Percentiles rank a stretch among this genome's conserved stretches.
phyloP scores from a whole-genome alignment of 352 stramenopile genomes.

The Phytophthora lateralis region DNA sequence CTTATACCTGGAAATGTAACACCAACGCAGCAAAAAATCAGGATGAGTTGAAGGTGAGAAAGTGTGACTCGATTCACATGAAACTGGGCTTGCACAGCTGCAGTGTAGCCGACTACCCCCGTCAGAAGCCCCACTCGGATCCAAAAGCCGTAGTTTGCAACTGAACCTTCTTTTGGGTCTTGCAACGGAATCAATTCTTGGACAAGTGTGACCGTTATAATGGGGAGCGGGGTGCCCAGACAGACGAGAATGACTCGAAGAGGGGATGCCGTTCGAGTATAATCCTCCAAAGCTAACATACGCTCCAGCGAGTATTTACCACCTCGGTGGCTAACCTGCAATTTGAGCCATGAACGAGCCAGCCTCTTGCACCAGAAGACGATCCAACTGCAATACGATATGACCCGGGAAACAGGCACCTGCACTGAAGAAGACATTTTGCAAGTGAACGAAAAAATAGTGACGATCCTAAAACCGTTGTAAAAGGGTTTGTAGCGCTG shows the following conservation, averaged over 20 bases:
- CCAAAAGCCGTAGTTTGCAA: slow-evolving; percentile 16
- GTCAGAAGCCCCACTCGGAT: slow-evolving; percentile 6
- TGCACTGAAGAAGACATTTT: too few relatives aligned
- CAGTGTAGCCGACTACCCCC: slow-evolving; percentile 1
- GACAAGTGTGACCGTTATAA: neutral
- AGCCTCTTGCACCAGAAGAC: neutral
- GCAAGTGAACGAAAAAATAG: too few relatives aligned
- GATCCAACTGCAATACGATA: neutral
- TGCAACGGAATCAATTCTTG: slow-evolving; percentile 18
- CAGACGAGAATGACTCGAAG: slow-evolving; percentile 3
- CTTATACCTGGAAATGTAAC: neutral
- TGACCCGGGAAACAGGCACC: neutral
- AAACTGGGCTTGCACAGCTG: slow-evolving; percentile 1
- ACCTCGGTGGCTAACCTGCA: slow-evolving; percentile 3
- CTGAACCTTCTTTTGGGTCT: neutral
- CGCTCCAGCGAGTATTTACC: slow-evolving; percentile 7
- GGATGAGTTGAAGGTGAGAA: neutral
- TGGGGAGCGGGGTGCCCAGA: neutral
- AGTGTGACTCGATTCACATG: neutral
- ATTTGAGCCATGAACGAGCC: neutral
- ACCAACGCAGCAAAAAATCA: neutral
- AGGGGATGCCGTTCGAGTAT: slow-evolving; percentile 4
- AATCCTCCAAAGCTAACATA: slow-evolving; percentile 10
- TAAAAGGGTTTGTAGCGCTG: too few relatives aligned
- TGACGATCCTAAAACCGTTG: too few relatives aligned